These are phyloP conservation scores for Pleurotus eryngii DNA, from an alignment of 768 basidiomycete genomes.

Conservation along the genomic window DNA sequence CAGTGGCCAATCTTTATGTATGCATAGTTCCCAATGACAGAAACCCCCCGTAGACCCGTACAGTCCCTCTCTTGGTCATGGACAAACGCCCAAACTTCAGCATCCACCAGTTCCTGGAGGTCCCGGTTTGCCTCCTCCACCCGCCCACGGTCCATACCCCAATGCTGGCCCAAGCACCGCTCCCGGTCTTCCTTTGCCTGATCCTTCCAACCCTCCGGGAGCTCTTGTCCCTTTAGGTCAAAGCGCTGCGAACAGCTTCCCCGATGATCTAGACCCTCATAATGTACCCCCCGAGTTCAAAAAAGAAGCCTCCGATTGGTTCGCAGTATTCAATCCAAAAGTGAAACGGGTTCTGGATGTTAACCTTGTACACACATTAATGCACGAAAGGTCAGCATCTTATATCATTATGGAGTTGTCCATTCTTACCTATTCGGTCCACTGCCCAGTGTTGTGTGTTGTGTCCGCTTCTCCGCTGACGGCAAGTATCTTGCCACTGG, in stretches of 20 bases:
- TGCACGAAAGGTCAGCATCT: constrained; percentile 70
- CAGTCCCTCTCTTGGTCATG: constrained; percentile 28
- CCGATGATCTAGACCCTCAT: constrained; percentile 46
- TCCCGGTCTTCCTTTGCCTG: constrained; percentile 9
- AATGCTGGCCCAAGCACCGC: constrained; percentile 18
- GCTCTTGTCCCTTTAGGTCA: constrained; percentile 14
- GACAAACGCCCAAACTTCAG: constrained; percentile 14
- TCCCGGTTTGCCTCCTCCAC: constrained; percentile 27
- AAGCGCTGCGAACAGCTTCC: constrained; percentile 30
- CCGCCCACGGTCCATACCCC: constrained; percentile 7
- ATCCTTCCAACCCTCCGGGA: constrained; percentile 7
- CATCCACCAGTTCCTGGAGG: constrained; percentile 21
- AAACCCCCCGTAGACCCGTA: constrained; percentile 29
- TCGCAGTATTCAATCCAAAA: constrained; percentile 78
- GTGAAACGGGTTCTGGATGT: constrained; percentile 73
- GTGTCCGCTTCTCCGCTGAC: constrained; percentile 92
- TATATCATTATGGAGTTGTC: neutral
- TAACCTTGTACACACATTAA: constrained; percentile 70
- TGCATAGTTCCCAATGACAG: neutral
- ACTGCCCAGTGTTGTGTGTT: constrained; percentile 61
- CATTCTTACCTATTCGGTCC: neutral
- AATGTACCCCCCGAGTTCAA: constrained; percentile 48
- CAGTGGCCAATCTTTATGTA: constrained; percentile 5
- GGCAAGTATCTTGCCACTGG: constrained; percentile 91
- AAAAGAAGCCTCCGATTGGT: constrained; percentile 81